These are phyloP conservation scores for Petunia secreta DNA, from an alignment of 257 asterid species.

Conservation along the genomic window DNA sequence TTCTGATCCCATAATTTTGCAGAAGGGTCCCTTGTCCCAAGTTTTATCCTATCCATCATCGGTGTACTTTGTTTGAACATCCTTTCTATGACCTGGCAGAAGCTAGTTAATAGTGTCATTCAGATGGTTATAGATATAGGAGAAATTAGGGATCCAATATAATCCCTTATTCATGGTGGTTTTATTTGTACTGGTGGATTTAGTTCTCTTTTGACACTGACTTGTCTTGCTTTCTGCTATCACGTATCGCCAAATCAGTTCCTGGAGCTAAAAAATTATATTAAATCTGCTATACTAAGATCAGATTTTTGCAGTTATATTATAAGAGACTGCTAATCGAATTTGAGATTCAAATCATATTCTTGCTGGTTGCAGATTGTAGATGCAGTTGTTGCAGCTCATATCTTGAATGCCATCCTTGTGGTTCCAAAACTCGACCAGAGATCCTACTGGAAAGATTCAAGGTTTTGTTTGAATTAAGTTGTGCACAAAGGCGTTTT, in stretches of 20 bases:
- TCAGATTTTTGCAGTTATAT: neutral
- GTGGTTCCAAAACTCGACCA: conserved; percentile 75
- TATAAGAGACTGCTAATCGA: conserved; percentile 5
- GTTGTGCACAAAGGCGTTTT: neutral
- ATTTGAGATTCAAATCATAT: neutral
- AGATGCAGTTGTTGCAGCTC: conserved; percentile 82
- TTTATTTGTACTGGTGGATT: neutral
- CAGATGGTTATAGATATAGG: neutral
- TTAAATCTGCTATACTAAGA: neutral
- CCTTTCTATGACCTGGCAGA: neutral
- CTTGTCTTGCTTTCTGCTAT: neutral
- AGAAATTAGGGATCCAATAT: neutral
- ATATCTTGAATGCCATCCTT: conserved; percentile 71
- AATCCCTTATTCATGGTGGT: neutral
- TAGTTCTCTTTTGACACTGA: neutral
- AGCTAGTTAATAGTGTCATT: neutral
- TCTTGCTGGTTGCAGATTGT: conserved; percentile 54
- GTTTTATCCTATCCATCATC: neutral
- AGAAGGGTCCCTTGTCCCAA: neutral
- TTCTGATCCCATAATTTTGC: neutral
- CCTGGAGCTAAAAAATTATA: neutral
- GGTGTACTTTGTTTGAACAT: neutral
- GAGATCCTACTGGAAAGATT: conserved; percentile 82
- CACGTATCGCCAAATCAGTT: neutral
- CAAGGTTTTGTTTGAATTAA: conserved; percentile 45